phyloP scores from a whole-genome alignment of 306 rosid species.

The Quercus mongolica region DNA sequence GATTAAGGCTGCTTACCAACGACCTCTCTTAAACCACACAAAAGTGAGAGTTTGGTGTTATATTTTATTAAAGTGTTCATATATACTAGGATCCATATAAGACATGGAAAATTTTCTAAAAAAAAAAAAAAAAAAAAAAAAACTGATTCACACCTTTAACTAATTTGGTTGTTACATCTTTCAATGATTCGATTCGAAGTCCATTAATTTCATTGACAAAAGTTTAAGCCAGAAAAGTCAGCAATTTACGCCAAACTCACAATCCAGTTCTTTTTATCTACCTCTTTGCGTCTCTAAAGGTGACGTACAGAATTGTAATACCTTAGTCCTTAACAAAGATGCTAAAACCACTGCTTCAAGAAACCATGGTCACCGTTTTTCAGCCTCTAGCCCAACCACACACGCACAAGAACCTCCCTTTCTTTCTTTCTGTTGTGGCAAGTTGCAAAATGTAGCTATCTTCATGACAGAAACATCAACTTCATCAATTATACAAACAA shows the following conservation, averaged over 20 bases:
- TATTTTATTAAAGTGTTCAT: too few species aligned
- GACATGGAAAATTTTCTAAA: too few species aligned
- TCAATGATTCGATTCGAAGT: constrained; percentile 1
- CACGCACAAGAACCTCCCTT: constrained; percentile 7
- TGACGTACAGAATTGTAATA: constrained; percentile 29
- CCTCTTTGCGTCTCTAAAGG: not conserved
- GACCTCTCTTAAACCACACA: too few species aligned
- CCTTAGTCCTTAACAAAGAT: constrained; percentile 32
- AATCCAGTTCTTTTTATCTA: not conserved
- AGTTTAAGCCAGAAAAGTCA: constrained; percentile 27
- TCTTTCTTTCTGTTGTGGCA: not conserved
- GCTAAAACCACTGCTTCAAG: constrained; percentile 38
- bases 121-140: too few species aligned
- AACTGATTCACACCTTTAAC: too few species aligned
- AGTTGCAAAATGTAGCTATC: not conserved
- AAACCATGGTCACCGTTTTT: constrained; percentile 29
- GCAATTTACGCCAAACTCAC: constrained; percentile 24
- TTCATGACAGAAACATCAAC: too few species aligned
- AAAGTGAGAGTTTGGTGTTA: too few species aligned
- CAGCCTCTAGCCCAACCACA: not conserved
- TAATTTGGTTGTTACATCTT: not conserved
- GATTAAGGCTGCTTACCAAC: too few species aligned
- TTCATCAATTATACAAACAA: too few species aligned
- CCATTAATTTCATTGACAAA: constrained; percentile 13
- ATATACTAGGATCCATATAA: too few species aligned